These are phyloP conservation scores for Candida sanyaensis DNA, from an alignment of 1,139 yeast species.

Conservation along the genomic window DNA sequence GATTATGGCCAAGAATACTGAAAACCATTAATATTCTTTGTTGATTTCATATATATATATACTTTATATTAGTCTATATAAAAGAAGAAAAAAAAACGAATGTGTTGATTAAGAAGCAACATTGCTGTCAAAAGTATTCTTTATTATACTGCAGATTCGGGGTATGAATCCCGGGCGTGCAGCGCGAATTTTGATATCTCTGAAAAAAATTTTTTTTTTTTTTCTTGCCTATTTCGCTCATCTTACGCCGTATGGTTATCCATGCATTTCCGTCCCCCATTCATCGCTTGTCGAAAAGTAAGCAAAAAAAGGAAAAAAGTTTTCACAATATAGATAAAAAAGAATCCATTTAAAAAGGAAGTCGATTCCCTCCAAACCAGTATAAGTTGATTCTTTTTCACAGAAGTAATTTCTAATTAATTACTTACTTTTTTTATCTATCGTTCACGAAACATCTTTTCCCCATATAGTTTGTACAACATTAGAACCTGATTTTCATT, in stretches of 20 bases:
- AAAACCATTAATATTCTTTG: not conserved
- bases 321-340: not conserved
- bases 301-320: not conserved
- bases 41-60: too few relatives aligned
- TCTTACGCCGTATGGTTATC: not conserved
- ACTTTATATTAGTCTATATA: too few relatives aligned
- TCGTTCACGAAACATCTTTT: too few relatives aligned
- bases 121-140: not conserved
- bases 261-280: not conserved
- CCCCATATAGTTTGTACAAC: too few relatives aligned
- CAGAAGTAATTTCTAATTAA: too few relatives aligned
- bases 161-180: too few relatives aligned
- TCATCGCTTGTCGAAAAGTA: not conserved
- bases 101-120: not conserved
- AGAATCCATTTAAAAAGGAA: too few relatives aligned
- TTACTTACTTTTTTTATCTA: too few relatives aligned
- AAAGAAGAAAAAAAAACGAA: too few relatives aligned
- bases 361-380: too few relatives aligned
- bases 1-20: conserved; percentile 27
- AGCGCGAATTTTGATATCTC: not conserved
- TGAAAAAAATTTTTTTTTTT: not conserved
- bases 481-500: not conserved
- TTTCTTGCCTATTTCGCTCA: not conserved
- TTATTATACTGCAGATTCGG: too few relatives aligned
- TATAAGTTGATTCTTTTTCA: too few relatives aligned